phyloP scores from a whole-genome alignment of 2,329 filamentous ascomycete genomes.

The Plenodomus tracheiphilus region DNA sequence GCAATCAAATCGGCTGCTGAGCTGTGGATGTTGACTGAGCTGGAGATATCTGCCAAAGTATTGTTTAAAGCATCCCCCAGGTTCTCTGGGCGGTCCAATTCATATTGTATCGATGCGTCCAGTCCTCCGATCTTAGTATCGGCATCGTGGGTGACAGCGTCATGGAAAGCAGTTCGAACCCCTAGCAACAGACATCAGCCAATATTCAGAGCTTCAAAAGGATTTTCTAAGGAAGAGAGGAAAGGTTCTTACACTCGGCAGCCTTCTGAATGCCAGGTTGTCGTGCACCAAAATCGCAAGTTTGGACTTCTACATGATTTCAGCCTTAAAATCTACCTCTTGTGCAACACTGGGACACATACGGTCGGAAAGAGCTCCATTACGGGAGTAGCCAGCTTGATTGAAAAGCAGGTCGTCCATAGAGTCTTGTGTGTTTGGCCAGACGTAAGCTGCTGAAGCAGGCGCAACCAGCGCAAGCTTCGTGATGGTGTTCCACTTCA shows the following conservation, averaged over 20 bases:
- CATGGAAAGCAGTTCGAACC: slow-evolving; percentile 43
- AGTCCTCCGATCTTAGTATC: slow-evolving; percentile 35
- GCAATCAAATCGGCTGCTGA: slow-evolving; percentile 39
- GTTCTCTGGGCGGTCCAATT: slow-evolving; percentile 34
- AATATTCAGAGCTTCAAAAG: not conserved
- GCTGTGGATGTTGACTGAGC: slow-evolving; percentile 22
- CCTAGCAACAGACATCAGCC: slow-evolving; percentile 7
- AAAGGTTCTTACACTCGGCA: slow-evolving; percentile 12
- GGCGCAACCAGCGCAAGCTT: slow-evolving; percentile 5
- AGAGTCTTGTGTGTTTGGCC: slow-evolving; percentile 10
- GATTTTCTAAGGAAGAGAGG: not conserved
- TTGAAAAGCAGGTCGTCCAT: slow-evolving; percentile 8
- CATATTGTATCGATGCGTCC: slow-evolving; percentile 42
- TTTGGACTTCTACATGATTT: slow-evolving; percentile 15
- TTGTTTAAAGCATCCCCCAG: slow-evolving; percentile 38
- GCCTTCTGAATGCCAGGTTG: slow-evolving; percentile 26
- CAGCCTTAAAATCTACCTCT: no score
- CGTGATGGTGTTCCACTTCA: not conserved
- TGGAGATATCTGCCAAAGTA: slow-evolving; percentile 34
- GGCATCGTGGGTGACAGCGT: slow-evolving; percentile 36
- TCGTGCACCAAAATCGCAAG: slow-evolving; percentile 17
- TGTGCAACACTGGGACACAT: not conserved
- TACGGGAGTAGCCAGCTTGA: slow-evolving; percentile 4
- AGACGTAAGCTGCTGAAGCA: slow-evolving; percentile 9
- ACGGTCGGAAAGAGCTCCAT: slow-evolving; percentile 8